A percentile compares a stretch with the other conserved stretches of the same genome.
These are phyloP conservation scores for Oryza coarctata DNA, from an alignment of 176 grass and related monocot genomes.

Conservation along the genomic window DNA sequence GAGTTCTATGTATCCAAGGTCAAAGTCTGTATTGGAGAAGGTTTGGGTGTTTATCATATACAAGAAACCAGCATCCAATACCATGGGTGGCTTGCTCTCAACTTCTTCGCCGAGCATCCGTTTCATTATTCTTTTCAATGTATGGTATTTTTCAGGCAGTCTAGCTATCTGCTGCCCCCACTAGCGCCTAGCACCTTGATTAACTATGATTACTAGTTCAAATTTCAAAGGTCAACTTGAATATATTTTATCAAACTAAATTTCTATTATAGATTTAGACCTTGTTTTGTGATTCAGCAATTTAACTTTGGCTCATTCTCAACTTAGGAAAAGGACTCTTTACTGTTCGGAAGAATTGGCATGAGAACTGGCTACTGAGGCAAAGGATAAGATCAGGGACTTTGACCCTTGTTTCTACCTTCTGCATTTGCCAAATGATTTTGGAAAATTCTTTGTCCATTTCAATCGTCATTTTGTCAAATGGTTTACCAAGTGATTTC, in stretches of 20 bases:
- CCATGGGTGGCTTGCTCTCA: neutral
- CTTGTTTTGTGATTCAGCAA: neutral
- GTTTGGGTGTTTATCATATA: neutral
- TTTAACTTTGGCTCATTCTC: neutral
- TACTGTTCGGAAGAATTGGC: neutral
- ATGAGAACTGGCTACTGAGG: neutral
- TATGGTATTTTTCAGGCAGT: neutral
- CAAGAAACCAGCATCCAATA: slow-evolving; percentile 4
- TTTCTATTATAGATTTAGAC: neutral
- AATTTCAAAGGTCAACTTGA: neutral
- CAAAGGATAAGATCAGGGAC: neutral
- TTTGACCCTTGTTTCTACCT: neutral
- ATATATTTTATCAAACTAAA: neutral
- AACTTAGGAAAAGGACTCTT: neutral
- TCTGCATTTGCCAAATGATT: neutral
- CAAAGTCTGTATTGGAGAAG: slow-evolving; percentile 3
- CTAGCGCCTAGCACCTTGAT: neutral
- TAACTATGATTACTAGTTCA: neutral
- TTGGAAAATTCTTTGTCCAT: neutral
- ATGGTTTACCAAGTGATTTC: too few species aligned
- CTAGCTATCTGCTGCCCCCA: neutral
- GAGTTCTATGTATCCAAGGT: neutral
- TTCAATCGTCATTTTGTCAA: neutral
- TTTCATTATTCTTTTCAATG: neutral
- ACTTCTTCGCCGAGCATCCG: slow-evolving; percentile 1